Percentiles rank a stretch among this genome's conserved stretches.
Evolutionary conservation across 1,139 yeast species (phyloP).

Genomic region (Sugiyamaella castrensis): DNA sequence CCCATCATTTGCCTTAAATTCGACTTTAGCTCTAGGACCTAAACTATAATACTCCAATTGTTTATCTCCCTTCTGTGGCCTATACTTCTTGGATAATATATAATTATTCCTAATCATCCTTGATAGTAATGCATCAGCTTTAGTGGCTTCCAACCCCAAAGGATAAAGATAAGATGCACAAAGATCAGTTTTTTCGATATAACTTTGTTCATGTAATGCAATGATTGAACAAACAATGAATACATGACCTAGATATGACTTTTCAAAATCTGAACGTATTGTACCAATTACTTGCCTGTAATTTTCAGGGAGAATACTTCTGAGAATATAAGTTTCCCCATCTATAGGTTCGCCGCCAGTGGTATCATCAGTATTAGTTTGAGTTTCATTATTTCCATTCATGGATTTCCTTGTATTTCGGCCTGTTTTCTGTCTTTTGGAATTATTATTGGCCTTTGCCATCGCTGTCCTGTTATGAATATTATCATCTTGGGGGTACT

Average conservation of each 20-base stretch:
- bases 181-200: slow-evolving; percentile 6
- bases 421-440: slow-evolving; percentile 3
- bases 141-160: background rate
- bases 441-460: background rate
- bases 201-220: slow-evolving; percentile 13
- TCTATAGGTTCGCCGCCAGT: background rate
- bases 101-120: slow-evolving; percentile 10
- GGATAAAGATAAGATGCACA: slow-evolving; percentile 1
- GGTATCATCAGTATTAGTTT: background rate
- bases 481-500: slow-evolving; percentile 12
- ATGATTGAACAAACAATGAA: slow-evolving; percentile 16
- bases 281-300: slow-evolving; percentile 10
- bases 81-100: slow-evolving; percentile 3
- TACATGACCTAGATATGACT: slow-evolving; percentile 15
- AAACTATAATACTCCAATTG: slow-evolving; percentile 8
- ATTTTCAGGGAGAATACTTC: slow-evolving; percentile 11
- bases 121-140: slow-evolving; percentile 1
- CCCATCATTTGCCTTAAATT: slow-evolving; percentile 6
- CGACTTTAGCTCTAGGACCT: slow-evolving; percentile 16
- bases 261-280: slow-evolving; percentile 11
- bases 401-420: no score
- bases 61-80: background rate
- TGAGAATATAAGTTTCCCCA: slow-evolving; percentile 11
- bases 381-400: no score
- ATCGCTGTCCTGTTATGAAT: background rate